These are phyloP conservation scores for Fonsecaea multimorphosa DNA, from an alignment of 2,329 filamentous ascomycete species.

Conservation along the genomic window DNA sequence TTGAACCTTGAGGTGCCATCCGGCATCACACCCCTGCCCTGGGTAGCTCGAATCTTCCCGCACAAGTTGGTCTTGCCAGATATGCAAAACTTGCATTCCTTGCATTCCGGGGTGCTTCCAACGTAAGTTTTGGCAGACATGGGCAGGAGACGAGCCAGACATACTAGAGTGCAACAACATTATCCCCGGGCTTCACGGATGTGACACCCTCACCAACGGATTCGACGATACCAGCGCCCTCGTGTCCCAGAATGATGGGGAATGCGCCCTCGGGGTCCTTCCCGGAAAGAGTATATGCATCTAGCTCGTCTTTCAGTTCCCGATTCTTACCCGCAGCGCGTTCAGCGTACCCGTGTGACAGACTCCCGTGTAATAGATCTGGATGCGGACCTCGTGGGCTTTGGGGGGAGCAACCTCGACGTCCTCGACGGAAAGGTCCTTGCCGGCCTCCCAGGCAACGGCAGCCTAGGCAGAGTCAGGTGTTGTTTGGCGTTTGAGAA, in stretches of 20 bases:
- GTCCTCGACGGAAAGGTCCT: slow-evolving; percentile 87
- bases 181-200: slow-evolving; percentile 89
- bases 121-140: slow-evolving; percentile 14
- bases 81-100: slow-evolving; percentile 99
- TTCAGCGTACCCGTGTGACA: slow-evolving; percentile 83
- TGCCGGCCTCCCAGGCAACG: slow-evolving; percentile 94
- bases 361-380: slow-evolving; percentile 97
- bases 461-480: slow-evolving; percentile 67
- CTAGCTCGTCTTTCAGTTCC: slow-evolving; percentile 50
- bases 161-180: slow-evolving; percentile 87
- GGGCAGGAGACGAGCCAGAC: slow-evolving; percentile 41
- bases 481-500: slow-evolving; percentile 3
- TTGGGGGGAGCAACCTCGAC: slow-evolving; percentile 87
- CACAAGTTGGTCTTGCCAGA: slow-evolving; percentile 99
- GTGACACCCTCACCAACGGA: slow-evolving; percentile 94
- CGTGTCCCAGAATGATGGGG: slow-evolving; percentile 86
- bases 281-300: slow-evolving; percentile 92
- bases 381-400: slow-evolving; percentile 93
- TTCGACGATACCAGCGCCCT: slow-evolving; percentile 90
- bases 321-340: slow-evolving; percentile 20
- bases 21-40: slow-evolving; percentile 95
- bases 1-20: slow-evolving; percentile 95
- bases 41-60: slow-evolving; percentile 96
- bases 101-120: slow-evolving; percentile 87
- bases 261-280: slow-evolving; percentile 97